Base-by-base conservation (phyloP, 768 basidiomycete genomes). In the Leucosporidium scottii region DNA sequence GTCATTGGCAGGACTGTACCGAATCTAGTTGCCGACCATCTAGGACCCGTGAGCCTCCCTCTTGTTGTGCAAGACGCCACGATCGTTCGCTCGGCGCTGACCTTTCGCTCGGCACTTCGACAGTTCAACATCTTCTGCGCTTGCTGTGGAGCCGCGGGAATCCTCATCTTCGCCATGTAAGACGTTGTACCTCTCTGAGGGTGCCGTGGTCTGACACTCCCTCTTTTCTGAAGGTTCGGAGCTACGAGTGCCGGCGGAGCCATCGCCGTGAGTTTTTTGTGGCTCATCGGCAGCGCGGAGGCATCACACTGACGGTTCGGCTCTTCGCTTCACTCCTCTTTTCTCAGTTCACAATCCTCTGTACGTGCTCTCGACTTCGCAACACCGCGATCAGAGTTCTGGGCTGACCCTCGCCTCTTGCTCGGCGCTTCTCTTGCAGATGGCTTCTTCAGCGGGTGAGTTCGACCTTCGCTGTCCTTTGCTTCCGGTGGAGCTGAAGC, bases 1-100 rank as follows among this genome's bases (percentile, higher is more conserved):
- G 79, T 84, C 10, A 77, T 87, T 27, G 88, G 87, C 4, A 83
- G 89, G 13, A 79, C 85, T 55, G 54, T 77, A 1, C 81, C 82
- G 0, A 87, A 87, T 17, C 51, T 81, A 31, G 4, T 69, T 13
- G 68, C 71, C 8, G 71, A 72, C 27, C 10, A 50, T 7, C 15
- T 59, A 9, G 64, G 65, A 18, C 58, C 60, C 8, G 39, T 44
- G 39, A 44, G 27, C 15, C 49, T 18, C 7, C 27, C 10, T 27
- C 10, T 36, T 30, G n/a, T 21, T 28, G n/a, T n/a, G n/a, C n/a
- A n/a, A n/a, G n/a, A 4, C 27, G 28, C 36, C 44, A 5, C 59
- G 30, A 27, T 27, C 5, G 65, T 44, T 56, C 6, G 49, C 3
- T 47, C 39, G 39, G 20, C 20, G 21, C 47, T 55, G 31, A n/a